Conservation (phyloP, 2,329 filamentous ascomycete genomes). For the Incumbomyces delicatus region DNA sequence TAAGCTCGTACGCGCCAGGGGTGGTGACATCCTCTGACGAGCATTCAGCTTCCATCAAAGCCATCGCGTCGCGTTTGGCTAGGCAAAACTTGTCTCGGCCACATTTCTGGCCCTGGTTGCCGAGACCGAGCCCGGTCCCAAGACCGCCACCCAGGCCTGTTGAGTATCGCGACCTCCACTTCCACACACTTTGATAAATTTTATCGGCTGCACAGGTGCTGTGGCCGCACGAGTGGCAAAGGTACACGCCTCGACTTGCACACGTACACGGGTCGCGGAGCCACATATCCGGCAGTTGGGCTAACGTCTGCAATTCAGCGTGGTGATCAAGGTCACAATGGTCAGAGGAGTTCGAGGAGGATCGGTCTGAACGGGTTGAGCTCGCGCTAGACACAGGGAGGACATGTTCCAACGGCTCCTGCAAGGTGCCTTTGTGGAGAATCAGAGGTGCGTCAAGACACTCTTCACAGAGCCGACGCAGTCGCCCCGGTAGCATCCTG, state of each 20-base stretch:
- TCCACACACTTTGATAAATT: slow-evolving; percentile 63
- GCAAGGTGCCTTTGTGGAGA: slow-evolving; percentile 30
- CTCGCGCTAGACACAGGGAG: slow-evolving; percentile 15
- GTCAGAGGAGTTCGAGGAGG: slow-evolving; percentile 12
- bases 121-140: slow-evolving; percentile 79
- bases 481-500: slow-evolving; percentile 58
- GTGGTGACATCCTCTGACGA: slow-evolving; percentile 35
- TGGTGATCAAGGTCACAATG: not conserved
- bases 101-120: slow-evolving; percentile 78
- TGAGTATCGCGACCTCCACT: slow-evolving; percentile 77
- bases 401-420: slow-evolving; percentile 6
- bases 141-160: slow-evolving; percentile 66
- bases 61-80: slow-evolving; percentile 66
- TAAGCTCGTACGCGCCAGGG: not conserved
- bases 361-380: slow-evolving; percentile 16
- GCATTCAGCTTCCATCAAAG: slow-evolving; percentile 59
- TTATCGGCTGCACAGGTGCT: slow-evolving; percentile 51
- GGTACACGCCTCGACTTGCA: slow-evolving; percentile 55
- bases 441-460: slow-evolving; percentile 65
- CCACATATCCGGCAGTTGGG: slow-evolving; percentile 28
- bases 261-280: slow-evolving; percentile 50
- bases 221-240: slow-evolving; percentile 75
- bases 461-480: slow-evolving; percentile 68
- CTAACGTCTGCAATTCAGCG: not conserved
- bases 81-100: slow-evolving; percentile 68